Percentiles rank a stretch among this genome's conserved stretches.
Evolutionary conservation across 441 rosid genomes (phyloP).

Genomic region (Isatis lusitanica): DNA sequence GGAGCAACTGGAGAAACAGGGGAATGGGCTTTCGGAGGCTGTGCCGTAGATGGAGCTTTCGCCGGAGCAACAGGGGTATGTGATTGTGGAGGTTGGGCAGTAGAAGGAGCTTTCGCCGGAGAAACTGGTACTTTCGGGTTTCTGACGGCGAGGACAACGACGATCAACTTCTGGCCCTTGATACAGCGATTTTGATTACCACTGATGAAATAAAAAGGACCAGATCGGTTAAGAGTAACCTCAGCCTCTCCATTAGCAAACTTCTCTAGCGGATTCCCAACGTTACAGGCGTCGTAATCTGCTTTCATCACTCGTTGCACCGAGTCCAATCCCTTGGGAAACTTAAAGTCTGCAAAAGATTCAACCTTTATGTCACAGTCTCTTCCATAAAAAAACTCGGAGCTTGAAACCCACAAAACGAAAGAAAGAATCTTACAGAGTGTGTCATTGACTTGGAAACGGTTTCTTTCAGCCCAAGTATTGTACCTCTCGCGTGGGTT

Average conservation of each 20-base stretch:
- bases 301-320: constrained; percentile 58
- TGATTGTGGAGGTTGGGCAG: constrained; percentile 16
- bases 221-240: constrained; percentile 49
- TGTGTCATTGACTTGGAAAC: constrained; percentile 63
- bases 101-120: constrained; percentile 27
- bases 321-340: constrained; percentile 55
- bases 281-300: constrained; percentile 53
- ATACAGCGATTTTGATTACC: constrained; percentile 51
- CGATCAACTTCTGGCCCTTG: constrained; percentile 57
- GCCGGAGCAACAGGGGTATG: constrained; percentile 16
- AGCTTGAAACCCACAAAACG: neutral
- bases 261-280: constrained; percentile 38
- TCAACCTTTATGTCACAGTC: neutral
- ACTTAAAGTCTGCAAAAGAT: constrained; percentile 53
- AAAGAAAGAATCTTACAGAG: constrained; percentile 46
- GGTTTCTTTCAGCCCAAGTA: constrained; percentile 56
- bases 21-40: neutral
- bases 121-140: neutral
- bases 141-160: constrained; percentile 47
- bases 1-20: constrained; percentile 8
- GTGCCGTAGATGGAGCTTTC: neutral
- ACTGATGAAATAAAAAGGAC: constrained; percentile 66
- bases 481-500: constrained; percentile 49
- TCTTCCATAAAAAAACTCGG: neutral
- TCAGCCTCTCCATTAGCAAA: constrained; percentile 47